Conservation (phyloP, 768 basidiomycete genomes). For the Phaeotremella skinneri region DNA sequence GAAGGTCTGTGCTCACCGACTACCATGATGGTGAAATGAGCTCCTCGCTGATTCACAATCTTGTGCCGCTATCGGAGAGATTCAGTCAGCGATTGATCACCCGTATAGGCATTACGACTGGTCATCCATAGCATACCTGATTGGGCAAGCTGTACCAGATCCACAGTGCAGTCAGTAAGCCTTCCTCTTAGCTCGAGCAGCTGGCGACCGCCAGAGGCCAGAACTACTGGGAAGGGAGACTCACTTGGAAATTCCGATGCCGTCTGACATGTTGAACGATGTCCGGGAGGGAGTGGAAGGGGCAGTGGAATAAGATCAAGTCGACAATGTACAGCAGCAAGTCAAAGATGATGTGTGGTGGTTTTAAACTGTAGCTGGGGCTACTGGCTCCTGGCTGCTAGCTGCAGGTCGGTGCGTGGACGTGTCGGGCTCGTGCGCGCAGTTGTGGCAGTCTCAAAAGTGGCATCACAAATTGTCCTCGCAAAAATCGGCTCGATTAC, state of each 20-base stretch:
- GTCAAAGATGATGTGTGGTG: too few relatives aligned
- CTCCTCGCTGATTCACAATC: conserved; percentile 95
- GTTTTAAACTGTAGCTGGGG: too few relatives aligned
- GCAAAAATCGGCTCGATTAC: too few relatives aligned
- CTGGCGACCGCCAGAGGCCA: background rate
- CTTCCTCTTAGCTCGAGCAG: background rate
- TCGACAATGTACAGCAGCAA: too few relatives aligned
- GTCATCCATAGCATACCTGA: conserved; percentile 86
- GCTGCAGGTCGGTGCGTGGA: too few relatives aligned
- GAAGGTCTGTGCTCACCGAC: conserved; percentile 65
- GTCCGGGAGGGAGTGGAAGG: background rate
- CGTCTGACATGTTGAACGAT: conserved; percentile 39
- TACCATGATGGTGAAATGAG: conserved; percentile 99
- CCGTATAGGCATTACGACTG: background rate
- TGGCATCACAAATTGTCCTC: too few relatives aligned
- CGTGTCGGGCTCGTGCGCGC: too few relatives aligned
- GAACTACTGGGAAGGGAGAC: conserved; percentile 8
- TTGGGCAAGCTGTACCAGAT: conserved; percentile 74
- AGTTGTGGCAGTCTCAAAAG: too few relatives aligned
- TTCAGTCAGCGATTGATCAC: conserved; percentile 4
- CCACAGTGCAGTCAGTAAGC: background rate
- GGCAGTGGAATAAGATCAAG: too few relatives aligned
- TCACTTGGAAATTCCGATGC: conserved; percentile 52
- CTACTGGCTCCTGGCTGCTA: too few relatives aligned
- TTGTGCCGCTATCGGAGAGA: conserved; percentile 76